A percentile compares a stretch with the other conserved stretches of the same genome.
phyloP scores from a whole-genome alignment of 257 asterid genomes.

The Leonotis leonurus region DNA sequence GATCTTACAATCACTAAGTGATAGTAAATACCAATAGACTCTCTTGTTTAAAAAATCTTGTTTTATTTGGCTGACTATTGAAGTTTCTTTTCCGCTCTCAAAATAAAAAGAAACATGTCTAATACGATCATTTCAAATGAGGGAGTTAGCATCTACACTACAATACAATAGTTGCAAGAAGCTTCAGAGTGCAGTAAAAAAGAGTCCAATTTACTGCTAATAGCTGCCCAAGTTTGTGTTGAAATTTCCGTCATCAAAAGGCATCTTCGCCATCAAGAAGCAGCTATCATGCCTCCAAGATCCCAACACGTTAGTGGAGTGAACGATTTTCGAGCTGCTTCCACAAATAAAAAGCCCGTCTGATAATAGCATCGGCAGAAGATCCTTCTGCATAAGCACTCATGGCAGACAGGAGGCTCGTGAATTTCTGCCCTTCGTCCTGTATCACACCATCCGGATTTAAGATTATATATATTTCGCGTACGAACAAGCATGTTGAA shows the following conservation, averaged over 20 bases:
- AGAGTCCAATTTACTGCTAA: slow-evolving; percentile 36
- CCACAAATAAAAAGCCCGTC: slow-evolving; percentile 73
- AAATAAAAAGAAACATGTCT: no score
- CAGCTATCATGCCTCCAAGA: neutral
- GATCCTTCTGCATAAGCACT: slow-evolving; percentile 94
- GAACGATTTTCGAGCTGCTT: slow-evolving; percentile 62
- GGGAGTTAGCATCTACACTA: slow-evolving; percentile 22
- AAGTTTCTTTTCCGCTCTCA: no score
- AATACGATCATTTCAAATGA: no score
- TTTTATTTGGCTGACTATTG: no score
- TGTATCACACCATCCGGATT: no score
- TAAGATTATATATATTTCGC: neutral
- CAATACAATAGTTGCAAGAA: slow-evolving; percentile 25
- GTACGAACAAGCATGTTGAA: neutral
- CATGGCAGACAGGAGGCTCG: slow-evolving; percentile 75
- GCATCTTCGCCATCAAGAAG: slow-evolving; percentile 11
- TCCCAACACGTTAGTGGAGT: neutral
- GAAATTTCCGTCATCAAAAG: neutral
- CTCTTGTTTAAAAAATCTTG: no score
- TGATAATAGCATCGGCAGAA: slow-evolving; percentile 79
- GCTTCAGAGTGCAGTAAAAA: slow-evolving; percentile 36
- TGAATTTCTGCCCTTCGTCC: slow-evolving; percentile 89
- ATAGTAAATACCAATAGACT: no score
- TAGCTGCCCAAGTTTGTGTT: slow-evolving; percentile 13
- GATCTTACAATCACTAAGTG: no score